These are phyloP conservation scores for Usnea hakonensis DNA, from an alignment of 495 filamentous ascomycete species.

Conservation along the genomic window DNA sequence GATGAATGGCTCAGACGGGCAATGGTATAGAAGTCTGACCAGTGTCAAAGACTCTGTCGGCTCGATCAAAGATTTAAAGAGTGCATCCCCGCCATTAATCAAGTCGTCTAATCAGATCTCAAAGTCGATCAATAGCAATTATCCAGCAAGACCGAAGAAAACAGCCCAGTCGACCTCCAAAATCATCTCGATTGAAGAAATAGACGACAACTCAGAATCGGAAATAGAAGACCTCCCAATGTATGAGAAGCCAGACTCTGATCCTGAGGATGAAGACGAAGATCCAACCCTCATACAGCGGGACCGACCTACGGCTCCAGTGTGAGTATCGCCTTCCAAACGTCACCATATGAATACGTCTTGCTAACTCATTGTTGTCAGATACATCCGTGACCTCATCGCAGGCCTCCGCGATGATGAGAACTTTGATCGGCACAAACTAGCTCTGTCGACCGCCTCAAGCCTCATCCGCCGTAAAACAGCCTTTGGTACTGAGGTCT, in stretches of 20 bases:
- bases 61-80: conserved; percentile 43
- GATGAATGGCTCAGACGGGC: conserved; percentile 59
- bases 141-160: conserved; percentile 8
- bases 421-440: conserved; percentile 71
- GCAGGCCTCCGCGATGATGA: conserved; percentile 70
- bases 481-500: conserved; percentile 78
- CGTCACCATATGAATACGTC: conserved; percentile 2
- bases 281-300: conserved; percentile 80
- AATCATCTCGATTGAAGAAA: conserved; percentile 61
- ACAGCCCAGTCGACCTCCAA: conserved; percentile 34
- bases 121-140: conserved; percentile 2
- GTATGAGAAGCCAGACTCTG: conserved; percentile 90
- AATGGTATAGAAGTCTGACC: conserved; percentile 66
- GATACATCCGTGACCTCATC: conserved; percentile 83
- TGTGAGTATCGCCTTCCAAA: conserved; percentile 41
- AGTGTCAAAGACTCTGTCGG: conserved; percentile 57
- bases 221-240: conserved; percentile 70
- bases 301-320: conserved; percentile 75
- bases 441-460: conserved; percentile 70
- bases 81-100: not conserved
- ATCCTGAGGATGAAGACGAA: conserved; percentile 82
- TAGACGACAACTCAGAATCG: conserved; percentile 44
- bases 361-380: conserved; percentile 18
- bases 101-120: conserved; percentile 8
- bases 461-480: conserved; percentile 80